Evolutionary conservation across 192 early-diverging fungal genomes (phyloP).

Genomic region (Coemansia pectinata): DNA sequence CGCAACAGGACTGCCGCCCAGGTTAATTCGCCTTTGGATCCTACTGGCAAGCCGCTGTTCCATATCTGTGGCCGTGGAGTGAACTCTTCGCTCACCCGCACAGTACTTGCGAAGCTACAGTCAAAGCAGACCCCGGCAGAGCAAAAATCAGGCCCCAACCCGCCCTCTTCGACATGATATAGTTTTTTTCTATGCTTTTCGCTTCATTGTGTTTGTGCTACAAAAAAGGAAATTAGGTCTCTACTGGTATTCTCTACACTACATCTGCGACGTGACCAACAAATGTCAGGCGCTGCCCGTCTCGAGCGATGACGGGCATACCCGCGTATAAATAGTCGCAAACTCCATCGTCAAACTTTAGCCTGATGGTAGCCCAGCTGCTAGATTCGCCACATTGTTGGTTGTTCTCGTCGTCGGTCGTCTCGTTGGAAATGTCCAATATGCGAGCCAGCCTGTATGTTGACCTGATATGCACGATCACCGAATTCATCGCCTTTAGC

Average conservation of each 20-base stretch:
- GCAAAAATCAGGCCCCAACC: not conserved
- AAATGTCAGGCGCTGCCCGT: slow-evolving; percentile 41
- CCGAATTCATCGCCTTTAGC: slow-evolving; percentile 14
- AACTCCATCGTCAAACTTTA: slow-evolving; percentile 30
- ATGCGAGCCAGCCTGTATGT: slow-evolving; percentile 40
- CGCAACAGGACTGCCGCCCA: slow-evolving; percentile 15
- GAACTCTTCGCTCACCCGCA: slow-evolving; percentile 49
- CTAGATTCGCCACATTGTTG: not conserved
- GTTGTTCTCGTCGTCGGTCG: not conserved
- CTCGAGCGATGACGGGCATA: slow-evolving; percentile 44
- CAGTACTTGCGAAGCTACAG: slow-evolving; percentile 52
- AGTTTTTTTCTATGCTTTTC: not conserved
- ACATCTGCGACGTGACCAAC: slow-evolving; percentile 27
- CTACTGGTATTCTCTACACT: not conserved
- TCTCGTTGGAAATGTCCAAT: slow-evolving; percentile 15
- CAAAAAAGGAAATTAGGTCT: not conserved
- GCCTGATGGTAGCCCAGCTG: slow-evolving; percentile 15
- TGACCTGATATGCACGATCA: slow-evolving; percentile 44
- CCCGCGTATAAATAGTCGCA: slow-evolving; percentile 35
- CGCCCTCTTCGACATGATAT: not conserved
- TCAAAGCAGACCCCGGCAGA: slow-evolving; percentile 8
- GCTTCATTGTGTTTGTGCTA: not conserved
- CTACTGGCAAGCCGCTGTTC: slow-evolving; percentile 40
- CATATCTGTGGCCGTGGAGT: slow-evolving; percentile 52
- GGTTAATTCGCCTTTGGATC: slow-evolving; percentile 31